These are phyloP conservation scores for Plantago lanceolata DNA, from an alignment of 305 asterid genomes.

Conservation along the genomic window DNA sequence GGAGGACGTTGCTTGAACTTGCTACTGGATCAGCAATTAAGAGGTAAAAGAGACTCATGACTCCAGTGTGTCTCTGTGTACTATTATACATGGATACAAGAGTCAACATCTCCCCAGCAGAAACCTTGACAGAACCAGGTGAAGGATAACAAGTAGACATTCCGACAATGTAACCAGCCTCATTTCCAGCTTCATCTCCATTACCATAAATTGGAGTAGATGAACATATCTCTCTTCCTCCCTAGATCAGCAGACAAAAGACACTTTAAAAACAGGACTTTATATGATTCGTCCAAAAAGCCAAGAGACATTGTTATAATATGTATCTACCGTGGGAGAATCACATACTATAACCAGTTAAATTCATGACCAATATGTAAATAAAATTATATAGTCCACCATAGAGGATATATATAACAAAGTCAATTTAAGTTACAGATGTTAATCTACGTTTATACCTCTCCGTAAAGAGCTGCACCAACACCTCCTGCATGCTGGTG, in stretches of 20 bases:
- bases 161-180: conserved; percentile 86
- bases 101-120: conserved; percentile 61
- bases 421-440: not conserved
- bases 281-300: too few species aligned
- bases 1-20: conserved; percentile 19
- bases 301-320: not conserved
- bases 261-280: too few species aligned
- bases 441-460: conserved; percentile 32
- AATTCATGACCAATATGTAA: too few species aligned
- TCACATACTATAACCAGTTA: too few species aligned
- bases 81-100: conserved; percentile 67
- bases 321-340: too few species aligned
- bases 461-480: conserved; percentile 60
- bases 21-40: conserved; percentile 49
- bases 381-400: too few species aligned
- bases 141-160: conserved; percentile 83
- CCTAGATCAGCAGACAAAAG: conserved; percentile 29
- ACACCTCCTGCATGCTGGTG: conserved; percentile 70
- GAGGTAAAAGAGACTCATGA: conserved; percentile 82
- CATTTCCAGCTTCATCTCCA: conserved; percentile 73
- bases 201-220: conserved; percentile 66
- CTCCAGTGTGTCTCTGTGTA: conserved; percentile 56
- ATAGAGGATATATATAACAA: too few species aligned
- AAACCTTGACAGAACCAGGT: conserved; percentile 73
- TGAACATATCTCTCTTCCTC: conserved; percentile 65